Evolutionary conservation across 495 filamentous ascomycete species (phyloP).

Genomic region (Neurospora pannonica): DNA sequence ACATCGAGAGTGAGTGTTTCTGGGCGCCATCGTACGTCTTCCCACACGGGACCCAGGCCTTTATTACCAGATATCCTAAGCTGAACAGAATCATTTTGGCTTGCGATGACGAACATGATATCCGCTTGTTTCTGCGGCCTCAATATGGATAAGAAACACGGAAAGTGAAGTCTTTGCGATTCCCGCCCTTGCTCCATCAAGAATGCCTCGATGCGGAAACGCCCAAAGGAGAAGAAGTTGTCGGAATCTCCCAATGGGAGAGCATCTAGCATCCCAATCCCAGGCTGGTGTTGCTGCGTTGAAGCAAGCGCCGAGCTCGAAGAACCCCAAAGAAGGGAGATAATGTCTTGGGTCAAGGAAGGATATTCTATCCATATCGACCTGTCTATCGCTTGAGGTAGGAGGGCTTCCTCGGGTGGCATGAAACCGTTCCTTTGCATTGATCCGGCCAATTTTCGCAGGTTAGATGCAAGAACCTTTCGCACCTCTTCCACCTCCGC

Average conservation of each 20-base stretch:
- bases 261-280: conserved; percentile 48
- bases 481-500: conserved; percentile 41
- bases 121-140: conserved; percentile 58
- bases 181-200: conserved; percentile 60
- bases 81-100: conserved; percentile 66
- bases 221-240: conserved; percentile 62
- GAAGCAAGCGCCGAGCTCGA: conserved; percentile 38
- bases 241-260: conserved; percentile 66
- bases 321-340: conserved; percentile 53
- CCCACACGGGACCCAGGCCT: conserved; percentile 63
- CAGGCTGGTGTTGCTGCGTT: conserved; percentile 18
- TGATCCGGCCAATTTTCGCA: conserved; percentile 65
- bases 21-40: conserved; percentile 66
- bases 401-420: conserved; percentile 50
- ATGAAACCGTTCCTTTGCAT: conserved; percentile 76
- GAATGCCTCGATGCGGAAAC: conserved; percentile 59
- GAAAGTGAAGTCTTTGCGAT: conserved; percentile 52
- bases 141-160: conserved; percentile 62
- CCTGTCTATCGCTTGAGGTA: conserved; percentile 59
- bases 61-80: conserved; percentile 61
- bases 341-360: conserved; percentile 55
- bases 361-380: conserved; percentile 70
- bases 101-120: conserved; percentile 59
- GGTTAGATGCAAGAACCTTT: conserved; percentile 46
- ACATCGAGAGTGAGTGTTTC: conserved; percentile 52